These are phyloP conservation scores for Guadua angustifolia DNA, from an alignment of 176 grass and related monocot genomes.

Conservation along the genomic window DNA sequence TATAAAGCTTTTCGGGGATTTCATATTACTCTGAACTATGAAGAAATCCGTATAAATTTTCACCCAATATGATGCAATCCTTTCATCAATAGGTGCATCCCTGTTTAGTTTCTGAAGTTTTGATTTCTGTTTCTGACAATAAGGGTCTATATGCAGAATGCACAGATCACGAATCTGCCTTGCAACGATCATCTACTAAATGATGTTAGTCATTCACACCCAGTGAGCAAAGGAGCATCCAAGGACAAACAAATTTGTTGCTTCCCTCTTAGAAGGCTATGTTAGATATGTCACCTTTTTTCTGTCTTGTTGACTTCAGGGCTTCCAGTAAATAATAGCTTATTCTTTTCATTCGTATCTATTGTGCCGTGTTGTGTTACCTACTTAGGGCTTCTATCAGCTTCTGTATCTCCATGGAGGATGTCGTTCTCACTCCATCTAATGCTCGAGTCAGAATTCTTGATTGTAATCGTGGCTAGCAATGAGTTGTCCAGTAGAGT, in stretches of 20 bases:
- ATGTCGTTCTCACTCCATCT: no score
- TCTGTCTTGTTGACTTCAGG: background rate
- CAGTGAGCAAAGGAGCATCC: constrained; percentile 18
- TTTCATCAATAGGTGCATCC: background rate
- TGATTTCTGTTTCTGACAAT: background rate
- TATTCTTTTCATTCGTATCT: constrained; percentile 29
- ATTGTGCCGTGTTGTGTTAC: background rate
- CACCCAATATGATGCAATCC: background rate
- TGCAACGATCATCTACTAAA: background rate
- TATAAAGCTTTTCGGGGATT: background rate
- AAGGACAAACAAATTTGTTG: constrained; percentile 53
- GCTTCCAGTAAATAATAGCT: constrained; percentile 47
- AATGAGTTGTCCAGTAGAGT: no score
- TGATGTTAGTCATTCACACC: constrained; percentile 14
- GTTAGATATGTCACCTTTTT: background rate
- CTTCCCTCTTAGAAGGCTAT: constrained; percentile 51
- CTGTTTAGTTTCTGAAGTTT: background rate
- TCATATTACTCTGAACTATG: background rate
- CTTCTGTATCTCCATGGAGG: no score
- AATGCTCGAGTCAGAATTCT: no score
- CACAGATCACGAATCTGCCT: background rate
- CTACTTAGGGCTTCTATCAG: no score
- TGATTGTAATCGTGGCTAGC: no score
- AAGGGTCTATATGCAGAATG: constrained; percentile 28
- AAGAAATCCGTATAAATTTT: background rate